phyloP scores from a whole-genome alignment of 129 eudicot species.

The Chrysanthemum lavandulifolium region DNA sequence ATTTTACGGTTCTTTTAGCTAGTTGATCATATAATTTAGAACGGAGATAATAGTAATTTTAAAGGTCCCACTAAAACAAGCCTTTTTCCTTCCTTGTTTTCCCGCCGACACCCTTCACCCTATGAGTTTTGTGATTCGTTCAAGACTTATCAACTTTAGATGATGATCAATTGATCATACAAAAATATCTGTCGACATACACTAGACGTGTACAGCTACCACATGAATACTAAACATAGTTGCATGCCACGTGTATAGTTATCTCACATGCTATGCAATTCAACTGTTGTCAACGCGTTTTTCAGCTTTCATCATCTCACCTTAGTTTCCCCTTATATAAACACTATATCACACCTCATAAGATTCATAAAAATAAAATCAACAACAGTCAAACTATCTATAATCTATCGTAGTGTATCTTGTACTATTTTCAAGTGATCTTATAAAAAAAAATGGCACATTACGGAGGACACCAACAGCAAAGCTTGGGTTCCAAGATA shows the following conservation, averaged over 20 bases:
- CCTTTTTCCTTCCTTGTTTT: too few relatives aligned
- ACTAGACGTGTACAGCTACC: conserved; percentile 17
- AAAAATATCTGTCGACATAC: conserved; percentile 19
- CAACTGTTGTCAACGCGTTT: conserved; percentile 22
- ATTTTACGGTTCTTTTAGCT: too few relatives aligned
- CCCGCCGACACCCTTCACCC: too few relatives aligned
- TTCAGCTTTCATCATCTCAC: conserved; percentile 12
- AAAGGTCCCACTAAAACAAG: too few relatives aligned
- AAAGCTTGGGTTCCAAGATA: conserved; percentile 13
- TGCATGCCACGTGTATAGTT: conserved; percentile 24
- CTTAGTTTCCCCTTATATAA: conserved; percentile 14
- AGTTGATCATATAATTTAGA: too few relatives aligned
- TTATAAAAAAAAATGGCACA: conserved; percentile 48
- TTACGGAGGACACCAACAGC: neutral
- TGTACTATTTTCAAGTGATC: neutral
- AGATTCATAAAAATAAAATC: conserved; percentile 4
- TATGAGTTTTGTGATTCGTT: neutral
- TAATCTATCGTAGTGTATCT: neutral
- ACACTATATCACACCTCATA: neutral
- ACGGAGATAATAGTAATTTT: too few relatives aligned
- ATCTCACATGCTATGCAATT: conserved; percentile 21
- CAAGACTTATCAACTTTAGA: too few relatives aligned
- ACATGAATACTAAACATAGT: neutral
- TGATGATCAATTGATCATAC: neutral
- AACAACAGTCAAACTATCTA: neutral